These are phyloP conservation scores for Ilex aquifolium DNA, from an alignment of 257 asterid genomes.

Conservation along the genomic window DNA sequence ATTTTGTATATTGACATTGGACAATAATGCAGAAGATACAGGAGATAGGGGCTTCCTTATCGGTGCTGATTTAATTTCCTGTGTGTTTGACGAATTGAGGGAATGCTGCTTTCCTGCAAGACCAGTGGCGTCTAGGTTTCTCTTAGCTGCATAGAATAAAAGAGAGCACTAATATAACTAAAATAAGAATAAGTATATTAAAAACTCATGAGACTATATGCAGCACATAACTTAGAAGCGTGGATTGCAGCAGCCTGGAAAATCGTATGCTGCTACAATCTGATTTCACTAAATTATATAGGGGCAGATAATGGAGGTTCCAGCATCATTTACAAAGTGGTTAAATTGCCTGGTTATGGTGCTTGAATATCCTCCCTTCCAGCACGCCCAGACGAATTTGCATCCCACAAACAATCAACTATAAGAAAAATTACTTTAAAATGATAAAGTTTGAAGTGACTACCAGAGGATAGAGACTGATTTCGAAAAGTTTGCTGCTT, in stretches of 20 bases:
- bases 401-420: background rate
- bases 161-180: too few relatives aligned
- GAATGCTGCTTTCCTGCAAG: slow-evolving; percentile 16
- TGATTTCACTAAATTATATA: too few relatives aligned
- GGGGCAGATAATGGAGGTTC: too few relatives aligned
- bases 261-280: too few relatives aligned
- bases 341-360: too few relatives aligned
- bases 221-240: too few relatives aligned
- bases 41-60: slow-evolving; percentile 72
- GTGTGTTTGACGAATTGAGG: slow-evolving; percentile 21
- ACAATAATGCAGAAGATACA: slow-evolving; percentile 27
- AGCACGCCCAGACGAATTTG: too few relatives aligned
- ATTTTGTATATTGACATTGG: slow-evolving; percentile 36
- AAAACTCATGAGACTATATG: too few relatives aligned
- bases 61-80: slow-evolving; percentile 14
- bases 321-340: too few relatives aligned
- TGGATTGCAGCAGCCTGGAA: too few relatives aligned
- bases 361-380: too few relatives aligned
- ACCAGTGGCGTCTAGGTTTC: slow-evolving; percentile 16
- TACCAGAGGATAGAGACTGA: slow-evolving; percentile 48
- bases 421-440: background rate
- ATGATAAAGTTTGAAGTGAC: background rate
- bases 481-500: slow-evolving; percentile 32
- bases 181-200: too few relatives aligned
- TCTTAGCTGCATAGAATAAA: slow-evolving; percentile 35